Base-by-base conservation (phyloP, 257 asterid genomes). In the Nicotiana benthamiana region DNA sequence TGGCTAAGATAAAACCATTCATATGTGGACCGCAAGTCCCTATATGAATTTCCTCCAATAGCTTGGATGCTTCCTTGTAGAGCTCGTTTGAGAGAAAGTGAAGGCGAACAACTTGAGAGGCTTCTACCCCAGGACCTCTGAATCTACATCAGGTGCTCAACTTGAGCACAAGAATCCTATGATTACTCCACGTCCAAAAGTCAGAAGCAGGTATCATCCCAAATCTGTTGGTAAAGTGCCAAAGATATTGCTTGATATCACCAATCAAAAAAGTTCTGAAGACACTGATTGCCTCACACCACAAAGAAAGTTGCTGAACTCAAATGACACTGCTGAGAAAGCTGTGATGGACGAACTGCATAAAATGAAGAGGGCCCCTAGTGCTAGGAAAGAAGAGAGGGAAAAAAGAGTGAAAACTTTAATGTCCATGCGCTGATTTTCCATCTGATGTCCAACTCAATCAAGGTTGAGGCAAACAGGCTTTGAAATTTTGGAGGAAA, bases 371-470 rank as follows among this genome's bases (percentile, higher is more conserved):
- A 86, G 92, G 84, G 88, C 93, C 16, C 97, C 98, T 6, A 81
- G 84, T 46, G 95, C 98, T 56, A 89, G 86, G 81, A 92, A 83
- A 52, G 90, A 86, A 0, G 97, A 90, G 79, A 85, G 94, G 83
- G 91, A 90, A 34, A 89, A 91, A 84, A 89, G 86, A 53, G 93
- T 94, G 0, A 77, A 84, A 80, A 91, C 92, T 0, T 74, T 94
- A 83, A 92, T 89, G 98, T 91, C 97, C 15, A 89, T 94, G 97
- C 89, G 97, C 57, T 92, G 68, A 89, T 64, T 76, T 80, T 40
- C 65, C 7, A 53, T 75, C 43, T 34, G 4, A 9, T 48, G 6
- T 26, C 30, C 9, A 17, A 63, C 84, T 89, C 96, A 88, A 86
- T 86, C 90, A 89, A 89, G 96, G 96, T 91, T 91, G 93, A 88